Conservation (phyloP, 345 rosid genomes). For the Rhodamnia rubescens region DNA sequence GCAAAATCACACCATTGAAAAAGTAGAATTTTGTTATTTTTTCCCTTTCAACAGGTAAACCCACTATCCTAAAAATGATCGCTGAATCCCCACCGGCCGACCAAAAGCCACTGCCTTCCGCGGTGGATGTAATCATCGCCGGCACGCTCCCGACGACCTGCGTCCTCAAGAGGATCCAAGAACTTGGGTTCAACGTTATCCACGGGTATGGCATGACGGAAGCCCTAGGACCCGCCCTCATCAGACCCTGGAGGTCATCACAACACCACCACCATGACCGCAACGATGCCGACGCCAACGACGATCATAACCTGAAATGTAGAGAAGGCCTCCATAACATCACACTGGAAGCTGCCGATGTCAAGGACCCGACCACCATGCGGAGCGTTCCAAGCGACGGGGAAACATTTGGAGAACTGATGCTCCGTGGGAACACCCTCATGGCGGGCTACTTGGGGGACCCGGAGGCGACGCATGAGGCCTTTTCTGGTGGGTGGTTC, state of each 20-base stretch:
- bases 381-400: slow-evolving; percentile 44
- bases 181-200: slow-evolving; percentile 29
- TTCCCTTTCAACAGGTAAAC: slow-evolving; percentile 1
- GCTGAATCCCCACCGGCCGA: slow-evolving; percentile 1
- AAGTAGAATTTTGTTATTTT: not conserved
- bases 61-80: slow-evolving; percentile 25
- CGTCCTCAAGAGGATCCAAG: slow-evolving; percentile 15
- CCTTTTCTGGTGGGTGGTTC: slow-evolving; percentile 49
- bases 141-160: slow-evolving; percentile 16
- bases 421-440: slow-evolving; percentile 38
- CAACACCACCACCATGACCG: not conserved
- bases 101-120: not conserved
- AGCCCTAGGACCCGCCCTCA: slow-evolving; percentile 31
- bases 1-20: not conserved
- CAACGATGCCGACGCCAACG: not conserved
- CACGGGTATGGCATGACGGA: slow-evolving; percentile 58
- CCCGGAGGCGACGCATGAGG: slow-evolving; percentile 29
- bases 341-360: slow-evolving; percentile 30
- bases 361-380: slow-evolving; percentile 40
- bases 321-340: slow-evolving; percentile 20
- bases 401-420: slow-evolving; percentile 45
- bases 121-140: slow-evolving; percentile 25
- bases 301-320: not conserved
- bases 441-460: slow-evolving; percentile 52
- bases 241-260: slow-evolving; percentile 18